Base-by-base conservation (phyloP, 2,329 filamentous ascomycete genomes). In the Botrytis deweyae region DNA sequence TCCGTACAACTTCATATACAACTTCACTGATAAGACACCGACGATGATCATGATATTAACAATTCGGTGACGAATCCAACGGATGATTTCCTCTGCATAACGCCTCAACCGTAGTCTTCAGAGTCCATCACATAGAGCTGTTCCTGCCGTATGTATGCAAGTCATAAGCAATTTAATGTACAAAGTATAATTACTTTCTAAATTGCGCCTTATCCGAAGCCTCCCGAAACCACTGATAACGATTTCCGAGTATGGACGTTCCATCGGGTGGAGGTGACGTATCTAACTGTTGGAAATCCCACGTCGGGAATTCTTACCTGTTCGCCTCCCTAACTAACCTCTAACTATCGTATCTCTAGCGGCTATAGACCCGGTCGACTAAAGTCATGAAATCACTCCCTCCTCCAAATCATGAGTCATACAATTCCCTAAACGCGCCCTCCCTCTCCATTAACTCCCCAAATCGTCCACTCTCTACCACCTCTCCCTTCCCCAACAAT, bases 361-460 rank as follows among this genome's bases (percentile, higher is more conserved):
- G 59, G 36, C 22, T 9, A 38, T 38, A 62, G 52, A 58, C 52
- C n/a, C 14, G 6, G 52, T 33, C 29, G 29, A 59, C 18, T 22
- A 62, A 33, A 25, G 4, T 42, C 61, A 64, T 38, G 59, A 38
- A 62, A 25, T 38, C 4, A 0, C 25, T 25, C 22, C 29, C 20
- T 16, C 29, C 29, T 18, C 25, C 25, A 29, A n/a, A 29, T 71
- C 16, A 72, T 16, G 70, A 72, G 40, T 77, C 73, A 36, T 78
- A 76, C 58, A 78, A 72, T 64, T 77, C 74, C 29, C 65, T 66
- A 66, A 80, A 95, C 40, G 63, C 55, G 4, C 52, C 25, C 44
- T 58, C 29, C 44, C 29, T 61, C 29, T 36, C 52, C 49, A 73
- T 44, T 38, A 74, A 64, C 8, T 64, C 52, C 29, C 29, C 62